phyloP scores from a whole-genome alignment of 2,329 filamentous ascomycete species.

The Elsinoe batatas region DNA sequence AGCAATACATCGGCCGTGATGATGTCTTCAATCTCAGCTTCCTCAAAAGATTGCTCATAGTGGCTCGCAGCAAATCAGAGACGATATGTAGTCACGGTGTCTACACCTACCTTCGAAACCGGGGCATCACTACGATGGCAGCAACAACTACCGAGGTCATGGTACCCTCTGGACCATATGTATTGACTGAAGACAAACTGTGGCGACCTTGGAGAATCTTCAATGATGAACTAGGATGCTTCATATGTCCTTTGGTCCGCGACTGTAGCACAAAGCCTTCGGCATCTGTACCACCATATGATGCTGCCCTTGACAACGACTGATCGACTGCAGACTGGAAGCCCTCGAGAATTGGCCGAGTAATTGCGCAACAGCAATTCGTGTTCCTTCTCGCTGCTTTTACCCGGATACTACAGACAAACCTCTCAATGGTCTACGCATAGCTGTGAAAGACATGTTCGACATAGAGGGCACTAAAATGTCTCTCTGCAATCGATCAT shows the following conservation, averaged over 20 bases:
- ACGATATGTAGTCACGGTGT: not conserved
- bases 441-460: conserved; percentile 31
- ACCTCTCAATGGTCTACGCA: conserved; percentile 27
- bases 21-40: no score
- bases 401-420: conserved; percentile 14
- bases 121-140: no score
- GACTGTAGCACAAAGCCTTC: not conserved
- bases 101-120: no score
- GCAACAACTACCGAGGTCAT: no score
- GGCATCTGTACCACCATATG: no score
- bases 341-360: not conserved
- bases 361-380: not conserved
- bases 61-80: not conserved
- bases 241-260: not conserved
- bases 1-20: no score
- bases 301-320: not conserved
- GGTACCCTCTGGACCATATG: not conserved
- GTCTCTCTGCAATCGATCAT: conserved; percentile 27
- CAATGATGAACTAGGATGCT: not conserved
- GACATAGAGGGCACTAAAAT: conserved; percentile 30
- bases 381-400: not conserved
- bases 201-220: not conserved
- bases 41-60: no score
- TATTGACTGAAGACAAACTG: not conserved
- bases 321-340: not conserved